A percentile compares a stretch with the other conserved stretches of the same genome.
Conservation (phyloP, 495 filamentous ascomycete genomes). For the Penicillium daleae region DNA sequence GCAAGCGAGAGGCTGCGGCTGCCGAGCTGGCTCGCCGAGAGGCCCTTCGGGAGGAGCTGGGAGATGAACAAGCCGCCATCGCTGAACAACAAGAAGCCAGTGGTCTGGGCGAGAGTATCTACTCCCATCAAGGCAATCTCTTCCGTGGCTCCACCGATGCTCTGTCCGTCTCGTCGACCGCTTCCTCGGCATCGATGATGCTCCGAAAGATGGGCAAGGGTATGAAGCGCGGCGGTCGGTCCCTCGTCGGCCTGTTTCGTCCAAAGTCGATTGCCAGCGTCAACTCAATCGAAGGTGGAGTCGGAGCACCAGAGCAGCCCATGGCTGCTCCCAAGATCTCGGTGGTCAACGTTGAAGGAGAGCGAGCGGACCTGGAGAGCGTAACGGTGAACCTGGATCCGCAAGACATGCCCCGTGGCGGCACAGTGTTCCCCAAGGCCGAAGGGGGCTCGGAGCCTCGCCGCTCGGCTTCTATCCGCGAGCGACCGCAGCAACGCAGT, state of each 20-base stretch:
- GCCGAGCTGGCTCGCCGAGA: constrained; percentile 73
- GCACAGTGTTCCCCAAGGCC: constrained; percentile 86
- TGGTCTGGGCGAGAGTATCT: constrained; percentile 92
- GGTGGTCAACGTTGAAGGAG: constrained; percentile 94
- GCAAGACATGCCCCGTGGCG: constrained; percentile 68
- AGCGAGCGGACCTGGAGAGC: constrained; percentile 62
- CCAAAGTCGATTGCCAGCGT: constrained; percentile 89
- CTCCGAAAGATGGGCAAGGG: constrained; percentile 99
- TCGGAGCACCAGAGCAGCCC: constrained; percentile 63
- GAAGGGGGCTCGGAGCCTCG: constrained; percentile 56
- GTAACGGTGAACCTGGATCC: constrained; percentile 78
- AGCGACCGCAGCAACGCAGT: constrained; percentile 39
- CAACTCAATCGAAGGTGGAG: constrained; percentile 63
- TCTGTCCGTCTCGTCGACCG: constrained; percentile 94
- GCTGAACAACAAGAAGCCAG: constrained; percentile 87
- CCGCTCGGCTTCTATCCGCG: constrained; percentile 37
- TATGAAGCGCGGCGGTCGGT: constrained; percentile 89
- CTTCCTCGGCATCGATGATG: constrained; percentile 98
- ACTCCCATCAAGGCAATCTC: constrained; percentile 81
- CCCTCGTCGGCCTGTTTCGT: constrained; percentile 91
- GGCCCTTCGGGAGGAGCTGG: constrained; percentile 68
- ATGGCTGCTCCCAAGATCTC: constrained; percentile 74
- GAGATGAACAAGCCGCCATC: constrained; percentile 88
- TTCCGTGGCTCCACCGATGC: constrained; percentile 96
- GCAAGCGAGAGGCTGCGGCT: constrained; percentile 56